Evolutionary conservation across 305 asterid genomes (phyloP).

Genomic region (Caryopteris hybrid): DNA sequence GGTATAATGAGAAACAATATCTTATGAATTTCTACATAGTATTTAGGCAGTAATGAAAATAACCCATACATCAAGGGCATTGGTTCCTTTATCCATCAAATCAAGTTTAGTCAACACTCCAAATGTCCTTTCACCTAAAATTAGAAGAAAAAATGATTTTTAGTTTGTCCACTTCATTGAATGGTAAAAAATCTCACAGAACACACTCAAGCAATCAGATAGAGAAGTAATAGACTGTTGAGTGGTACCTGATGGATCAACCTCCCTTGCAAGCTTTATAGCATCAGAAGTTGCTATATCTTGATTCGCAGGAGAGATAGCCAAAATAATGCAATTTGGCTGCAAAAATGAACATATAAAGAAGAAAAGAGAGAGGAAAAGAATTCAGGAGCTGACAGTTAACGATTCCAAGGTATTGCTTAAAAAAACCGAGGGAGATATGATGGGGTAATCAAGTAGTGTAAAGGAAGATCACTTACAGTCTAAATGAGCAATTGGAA

Average conservation of each 20-base stretch:
- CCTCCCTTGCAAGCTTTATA: slow-evolving; percentile 94
- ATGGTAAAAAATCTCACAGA: background rate
- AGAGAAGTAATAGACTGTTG: slow-evolving; percentile 6
- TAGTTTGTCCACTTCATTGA: slow-evolving; percentile 2
- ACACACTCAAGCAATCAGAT: background rate
- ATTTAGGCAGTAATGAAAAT: slow-evolving; percentile 13
- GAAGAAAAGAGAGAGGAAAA: slow-evolving; percentile 1
- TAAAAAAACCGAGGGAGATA: background rate
- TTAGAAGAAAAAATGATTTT: background rate
- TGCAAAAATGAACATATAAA: slow-evolving; percentile 27
- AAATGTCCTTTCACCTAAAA: slow-evolving; percentile 88
- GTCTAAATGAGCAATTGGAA: slow-evolving; percentile 1
- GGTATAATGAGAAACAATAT: slow-evolving; percentile 13
- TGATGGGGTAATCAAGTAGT: background rate
- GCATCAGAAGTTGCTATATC: slow-evolving; percentile 99
- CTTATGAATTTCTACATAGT: background rate
- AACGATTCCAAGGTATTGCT: slow-evolving; percentile 3
- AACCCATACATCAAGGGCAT: slow-evolving; percentile 82
- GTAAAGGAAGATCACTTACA: background rate
- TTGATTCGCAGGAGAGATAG: slow-evolving; percentile 98
- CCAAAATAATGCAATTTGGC: slow-evolving; percentile 96
- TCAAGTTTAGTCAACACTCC: slow-evolving; percentile 96
- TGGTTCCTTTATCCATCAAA: slow-evolving; percentile 93
- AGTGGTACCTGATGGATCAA: slow-evolving; percentile 82
- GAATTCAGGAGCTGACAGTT: slow-evolving; percentile 6